Percentiles rank a stretch among this genome's conserved stretches.
Conservation (phyloP, 495 filamentous ascomycete genomes). For the Aspergillus bridgeri region DNA sequence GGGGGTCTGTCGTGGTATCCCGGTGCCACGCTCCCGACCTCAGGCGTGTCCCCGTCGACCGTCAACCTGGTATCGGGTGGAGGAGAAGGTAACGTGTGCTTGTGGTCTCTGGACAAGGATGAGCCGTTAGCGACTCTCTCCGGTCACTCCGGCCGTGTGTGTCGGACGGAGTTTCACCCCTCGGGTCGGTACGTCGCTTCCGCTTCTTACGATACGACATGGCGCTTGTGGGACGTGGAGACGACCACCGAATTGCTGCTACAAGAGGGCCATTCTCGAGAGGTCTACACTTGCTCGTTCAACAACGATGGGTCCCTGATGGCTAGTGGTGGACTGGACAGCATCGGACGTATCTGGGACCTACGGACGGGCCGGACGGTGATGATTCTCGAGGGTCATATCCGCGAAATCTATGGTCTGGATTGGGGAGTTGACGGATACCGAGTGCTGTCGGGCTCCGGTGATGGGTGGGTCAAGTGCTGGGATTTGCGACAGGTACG, state of each 20-base stretch:
- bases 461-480: slow-evolving; percentile 93
- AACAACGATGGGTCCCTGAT: slow-evolving; percentile 87
- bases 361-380: slow-evolving; percentile 89
- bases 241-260: slow-evolving; percentile 78
- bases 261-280: slow-evolving; percentile 92
- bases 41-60: slow-evolving; percentile 63
- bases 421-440: slow-evolving; percentile 93
- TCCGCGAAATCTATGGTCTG: slow-evolving; percentile 85
- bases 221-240: slow-evolving; percentile 93
- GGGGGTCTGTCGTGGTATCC: slow-evolving; percentile 92
- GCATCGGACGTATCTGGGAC: slow-evolving; percentile 95
- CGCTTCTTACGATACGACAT: slow-evolving; percentile 93
- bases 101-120: slow-evolving; percentile 85
- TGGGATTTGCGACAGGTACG: slow-evolving; percentile 93
- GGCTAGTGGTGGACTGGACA: slow-evolving; percentile 87
- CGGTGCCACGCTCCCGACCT: slow-evolving; percentile 66
- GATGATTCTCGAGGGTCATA: slow-evolving; percentile 93
- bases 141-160: slow-evolving; percentile 84
- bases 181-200: slow-evolving; percentile 88
- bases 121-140: slow-evolving; percentile 79
- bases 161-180: slow-evolving; percentile 90
- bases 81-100: slow-evolving; percentile 82
- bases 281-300: slow-evolving; percentile 85
- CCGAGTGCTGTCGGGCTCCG: slow-evolving; percentile 83
- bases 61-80: slow-evolving; percentile 90